Evolutionary conservation across 2,329 filamentous ascomycete genomes (phyloP).

Genomic region (Fusarium illudens): DNA sequence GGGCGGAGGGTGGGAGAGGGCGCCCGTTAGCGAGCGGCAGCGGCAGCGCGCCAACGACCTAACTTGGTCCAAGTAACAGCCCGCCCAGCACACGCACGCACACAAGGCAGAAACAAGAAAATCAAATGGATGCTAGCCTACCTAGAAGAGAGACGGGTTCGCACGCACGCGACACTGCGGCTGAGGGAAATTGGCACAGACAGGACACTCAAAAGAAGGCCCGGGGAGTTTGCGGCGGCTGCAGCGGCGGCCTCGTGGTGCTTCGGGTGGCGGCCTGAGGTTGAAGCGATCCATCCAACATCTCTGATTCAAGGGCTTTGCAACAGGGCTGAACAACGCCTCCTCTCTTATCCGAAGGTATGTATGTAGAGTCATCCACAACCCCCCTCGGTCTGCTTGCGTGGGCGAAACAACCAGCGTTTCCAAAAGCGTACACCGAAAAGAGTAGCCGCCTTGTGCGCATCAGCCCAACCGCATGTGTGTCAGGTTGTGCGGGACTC

Average conservation of each 20-base stretch:
- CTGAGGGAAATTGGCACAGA: conserved; percentile 14
- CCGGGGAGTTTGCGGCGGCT: conserved; percentile 20
- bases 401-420: neutral
- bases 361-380: no score
- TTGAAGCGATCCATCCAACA: no score
- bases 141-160: conserved; percentile 11
- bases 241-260: conserved; percentile 16
- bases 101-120: conserved; percentile 2
- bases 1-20: neutral
- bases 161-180: conserved; percentile 25
- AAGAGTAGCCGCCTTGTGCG: conserved; percentile 5
- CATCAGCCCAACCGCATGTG: neutral
- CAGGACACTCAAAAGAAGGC: neutral
- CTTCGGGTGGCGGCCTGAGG: neutral
- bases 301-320: neutral
- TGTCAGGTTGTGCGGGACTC: conserved; percentile 17
- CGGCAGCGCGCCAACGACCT: conserved; percentile 17
- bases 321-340: neutral
- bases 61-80: neutral
- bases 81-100: conserved; percentile 5
- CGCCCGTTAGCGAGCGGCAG: conserved; percentile 39
- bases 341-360: no score
- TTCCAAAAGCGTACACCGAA: neutral
- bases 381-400: no score
- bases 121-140: conserved; percentile 1